A percentile compares a stretch with the other conserved stretches of the same genome.
These are phyloP conservation scores for Ogataea glucozyma DNA, from an alignment of 805 yeast genomes.

Conservation along the genomic window DNA sequence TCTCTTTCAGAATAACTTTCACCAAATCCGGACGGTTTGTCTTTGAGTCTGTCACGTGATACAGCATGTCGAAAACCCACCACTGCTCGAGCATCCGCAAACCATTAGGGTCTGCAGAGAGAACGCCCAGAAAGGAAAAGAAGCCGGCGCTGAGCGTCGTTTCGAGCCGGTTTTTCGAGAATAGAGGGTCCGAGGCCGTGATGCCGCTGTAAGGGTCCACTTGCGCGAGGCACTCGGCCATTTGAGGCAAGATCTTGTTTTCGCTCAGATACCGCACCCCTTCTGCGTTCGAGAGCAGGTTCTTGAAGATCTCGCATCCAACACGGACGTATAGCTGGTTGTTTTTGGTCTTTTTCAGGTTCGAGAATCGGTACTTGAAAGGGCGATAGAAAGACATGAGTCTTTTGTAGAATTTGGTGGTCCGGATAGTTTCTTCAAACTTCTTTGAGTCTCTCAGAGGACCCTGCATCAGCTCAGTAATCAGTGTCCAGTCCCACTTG, in stretches of 20 bases:
- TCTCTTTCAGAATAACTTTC: slow-evolving; percentile 54
- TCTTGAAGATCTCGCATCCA: slow-evolving; percentile 73
- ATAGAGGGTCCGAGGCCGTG: slow-evolving; percentile 69
- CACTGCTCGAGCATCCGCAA: slow-evolving; percentile 70
- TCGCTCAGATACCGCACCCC: slow-evolving; percentile 68
- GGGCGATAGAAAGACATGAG: slow-evolving; percentile 88
- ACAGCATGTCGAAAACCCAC: slow-evolving; percentile 80
- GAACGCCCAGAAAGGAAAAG: slow-evolving; percentile 71
- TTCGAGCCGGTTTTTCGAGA: slow-evolving; percentile 59
- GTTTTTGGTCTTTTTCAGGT: slow-evolving; percentile 48
- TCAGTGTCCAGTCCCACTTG: slow-evolving; percentile 85
- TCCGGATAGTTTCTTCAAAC: slow-evolving; percentile 73
- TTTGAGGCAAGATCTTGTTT: slow-evolving; percentile 81
- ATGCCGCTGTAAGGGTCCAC: slow-evolving; percentile 79
- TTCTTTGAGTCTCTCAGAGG: slow-evolving; percentile 73
- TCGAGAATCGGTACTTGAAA: slow-evolving; percentile 77
- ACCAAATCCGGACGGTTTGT: slow-evolving; percentile 58
- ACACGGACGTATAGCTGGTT: slow-evolving; percentile 62
- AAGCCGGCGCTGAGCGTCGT: slow-evolving; percentile 75
- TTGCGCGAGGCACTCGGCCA: slow-evolving; percentile 87
- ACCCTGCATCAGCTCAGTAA: slow-evolving; percentile 74
- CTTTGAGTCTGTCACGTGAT: slow-evolving; percentile 61
- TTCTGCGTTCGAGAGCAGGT: slow-evolving; percentile 58
- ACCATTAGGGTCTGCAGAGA: slow-evolving; percentile 64
- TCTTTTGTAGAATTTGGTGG: slow-evolving; percentile 84